Evolutionary conservation across 1,284 basidiomycete genomes (phyloP).

Genomic region (Singerocomus inundabilis): DNA sequence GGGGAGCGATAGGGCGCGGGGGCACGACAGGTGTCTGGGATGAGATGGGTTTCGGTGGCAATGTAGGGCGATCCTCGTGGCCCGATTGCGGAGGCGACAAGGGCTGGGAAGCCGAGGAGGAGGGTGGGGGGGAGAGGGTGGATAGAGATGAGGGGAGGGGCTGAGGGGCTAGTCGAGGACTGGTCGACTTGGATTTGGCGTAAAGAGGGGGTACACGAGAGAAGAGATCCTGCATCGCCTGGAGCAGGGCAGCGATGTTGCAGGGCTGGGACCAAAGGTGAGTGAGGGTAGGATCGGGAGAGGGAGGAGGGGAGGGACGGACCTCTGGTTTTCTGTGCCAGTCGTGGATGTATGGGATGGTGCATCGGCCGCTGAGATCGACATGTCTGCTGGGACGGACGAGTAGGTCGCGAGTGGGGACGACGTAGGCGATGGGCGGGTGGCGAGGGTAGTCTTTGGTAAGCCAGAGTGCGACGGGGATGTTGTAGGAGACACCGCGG

Average conservation of each 20-base stretch:
- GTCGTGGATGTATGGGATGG: slow-evolving; percentile 63
- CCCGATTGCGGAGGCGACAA: slow-evolving; percentile 16
- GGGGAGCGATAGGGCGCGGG: slow-evolving; percentile 17
- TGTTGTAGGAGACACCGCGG: slow-evolving; percentile 82
- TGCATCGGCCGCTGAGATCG: slow-evolving; percentile 81
- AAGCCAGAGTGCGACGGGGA: slow-evolving; percentile 90
- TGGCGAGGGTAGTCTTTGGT: slow-evolving; percentile 76
- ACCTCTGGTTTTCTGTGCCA: slow-evolving; percentile 90
- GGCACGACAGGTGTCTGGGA: slow-evolving; percentile 20
- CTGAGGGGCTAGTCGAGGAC: slow-evolving; percentile 22
- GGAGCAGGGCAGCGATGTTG: slow-evolving; percentile 62
- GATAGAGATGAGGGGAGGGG: slow-evolving; percentile 26
- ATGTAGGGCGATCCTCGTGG: slow-evolving; percentile 37
- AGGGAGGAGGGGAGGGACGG: slow-evolving; percentile 30
- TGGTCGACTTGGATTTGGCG: slow-evolving; percentile 63
- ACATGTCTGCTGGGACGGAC: slow-evolving; percentile 76
- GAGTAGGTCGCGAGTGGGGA: slow-evolving; percentile 92
- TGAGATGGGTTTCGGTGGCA: slow-evolving; percentile 47
- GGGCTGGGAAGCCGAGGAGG: slow-evolving; percentile 17
- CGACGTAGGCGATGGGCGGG: slow-evolving; percentile 91
- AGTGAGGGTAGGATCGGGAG: slow-evolving; percentile 15
- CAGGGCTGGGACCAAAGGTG: slow-evolving; percentile 54
- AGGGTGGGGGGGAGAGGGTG: slow-evolving; percentile 16
- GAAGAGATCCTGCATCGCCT: slow-evolving; percentile 79
- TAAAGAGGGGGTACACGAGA: slow-evolving; percentile 88